Percentiles rank a stretch among this genome's conserved stretches.
Conservation (phyloP, 176 grass and related monocot species). For the Calamus simplicifolius region DNA sequence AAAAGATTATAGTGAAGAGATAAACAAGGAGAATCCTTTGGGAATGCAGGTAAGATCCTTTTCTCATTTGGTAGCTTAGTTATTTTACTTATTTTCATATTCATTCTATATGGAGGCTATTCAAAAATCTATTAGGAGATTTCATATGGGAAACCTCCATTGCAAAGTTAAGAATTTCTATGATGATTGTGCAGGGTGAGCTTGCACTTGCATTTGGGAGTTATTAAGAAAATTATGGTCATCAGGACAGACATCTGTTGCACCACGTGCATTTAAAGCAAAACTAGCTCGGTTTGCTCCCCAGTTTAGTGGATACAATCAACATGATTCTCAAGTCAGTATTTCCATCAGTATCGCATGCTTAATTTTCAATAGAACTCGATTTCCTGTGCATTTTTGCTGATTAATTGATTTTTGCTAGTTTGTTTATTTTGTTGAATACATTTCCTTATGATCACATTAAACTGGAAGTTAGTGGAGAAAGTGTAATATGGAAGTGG, state of each 20-base stretch:
- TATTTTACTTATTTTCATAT: too few relatives aligned
- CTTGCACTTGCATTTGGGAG: slow-evolving; percentile 92
- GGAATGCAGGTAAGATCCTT: slow-evolving; percentile 66
- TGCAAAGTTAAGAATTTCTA: neutral
- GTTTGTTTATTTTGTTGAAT: neutral
- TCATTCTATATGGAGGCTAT: too few relatives aligned
- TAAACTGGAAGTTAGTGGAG: too few relatives aligned
- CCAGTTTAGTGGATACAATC: slow-evolving; percentile 98
- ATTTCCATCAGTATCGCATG: neutral
- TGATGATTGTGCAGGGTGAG: slow-evolving; percentile 56
- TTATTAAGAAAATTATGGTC: slow-evolving; percentile 87
- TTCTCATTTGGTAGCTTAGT: neutral
- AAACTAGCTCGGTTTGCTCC: slow-evolving; percentile 94
- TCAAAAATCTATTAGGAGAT: too few relatives aligned
- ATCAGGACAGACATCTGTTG: slow-evolving; percentile 59
- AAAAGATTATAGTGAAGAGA: slow-evolving; percentile 71
- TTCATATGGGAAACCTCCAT: too few relatives aligned
- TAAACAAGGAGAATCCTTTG: slow-evolving; percentile 95
- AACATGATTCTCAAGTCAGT: slow-evolving; percentile 98
- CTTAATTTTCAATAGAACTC: neutral
- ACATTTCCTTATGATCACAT: too few relatives aligned
- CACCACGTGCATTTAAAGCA: slow-evolving; percentile 79
- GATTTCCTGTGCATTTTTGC: neutral
- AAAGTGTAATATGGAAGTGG: too few relatives aligned
- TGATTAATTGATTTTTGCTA: neutral